phyloP scores from a whole-genome alignment of 345 rosid species.

The Eucalyptus cloeziana region DNA sequence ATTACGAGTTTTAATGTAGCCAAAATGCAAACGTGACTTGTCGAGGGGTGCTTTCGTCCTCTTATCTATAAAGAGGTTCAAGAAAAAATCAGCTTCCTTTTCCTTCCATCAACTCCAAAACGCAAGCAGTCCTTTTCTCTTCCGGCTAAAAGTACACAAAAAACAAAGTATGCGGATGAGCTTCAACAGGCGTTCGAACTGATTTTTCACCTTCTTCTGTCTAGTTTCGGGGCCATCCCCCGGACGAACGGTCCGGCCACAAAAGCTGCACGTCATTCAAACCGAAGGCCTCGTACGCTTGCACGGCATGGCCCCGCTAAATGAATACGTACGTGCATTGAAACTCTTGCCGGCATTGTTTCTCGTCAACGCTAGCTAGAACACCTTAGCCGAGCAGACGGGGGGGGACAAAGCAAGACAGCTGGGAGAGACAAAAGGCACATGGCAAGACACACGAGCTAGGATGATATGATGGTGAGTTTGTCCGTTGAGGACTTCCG shows the following conservation, averaged over 20 bases:
- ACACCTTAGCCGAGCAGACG: not conserved
- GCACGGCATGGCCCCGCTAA: not conserved
- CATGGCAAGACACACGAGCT: not conserved
- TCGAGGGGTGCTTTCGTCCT: not conserved
- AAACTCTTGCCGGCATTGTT: not conserved
- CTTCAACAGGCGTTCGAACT: not conserved
- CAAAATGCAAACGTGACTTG: not conserved
- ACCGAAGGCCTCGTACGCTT: not conserved
- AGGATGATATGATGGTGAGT: not conserved
- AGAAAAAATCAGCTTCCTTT: not conserved
- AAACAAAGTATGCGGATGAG: not conserved
- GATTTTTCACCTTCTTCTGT: not conserved
- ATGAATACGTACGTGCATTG: not conserved
- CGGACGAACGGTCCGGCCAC: not conserved
- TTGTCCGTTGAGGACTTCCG: not conserved
- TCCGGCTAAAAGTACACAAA: not conserved
- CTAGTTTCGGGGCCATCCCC: not conserved
- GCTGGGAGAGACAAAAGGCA: not conserved
- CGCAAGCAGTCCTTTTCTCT: not conserved
- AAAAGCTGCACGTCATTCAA: not conserved
- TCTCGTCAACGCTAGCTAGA: not conserved
- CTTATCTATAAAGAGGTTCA: no score
- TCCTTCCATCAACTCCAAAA: not conserved
- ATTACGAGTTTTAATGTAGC: not conserved
- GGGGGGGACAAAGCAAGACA: not conserved